These are phyloP conservation scores for Saitozyma podzolica DNA, from an alignment of 768 basidiomycete species.

Conservation along the genomic window DNA sequence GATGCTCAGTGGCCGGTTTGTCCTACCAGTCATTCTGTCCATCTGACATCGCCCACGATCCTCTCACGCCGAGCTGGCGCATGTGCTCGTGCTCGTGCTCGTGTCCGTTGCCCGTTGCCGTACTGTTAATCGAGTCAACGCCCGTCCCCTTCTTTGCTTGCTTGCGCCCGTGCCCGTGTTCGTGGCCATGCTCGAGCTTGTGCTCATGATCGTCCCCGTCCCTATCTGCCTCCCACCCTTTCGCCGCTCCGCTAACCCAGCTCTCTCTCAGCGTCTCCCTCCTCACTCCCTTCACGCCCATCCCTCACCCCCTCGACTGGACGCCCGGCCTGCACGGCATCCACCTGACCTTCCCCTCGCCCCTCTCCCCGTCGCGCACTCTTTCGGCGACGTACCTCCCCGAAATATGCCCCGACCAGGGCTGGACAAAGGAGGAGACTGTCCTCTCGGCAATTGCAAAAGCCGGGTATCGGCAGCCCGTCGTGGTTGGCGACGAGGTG, in stretches of 20 bases:
- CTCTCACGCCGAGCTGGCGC: neutral
- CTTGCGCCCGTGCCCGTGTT: neutral
- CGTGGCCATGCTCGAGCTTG: too few relatives aligned
- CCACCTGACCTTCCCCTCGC: slow-evolving; percentile 70
- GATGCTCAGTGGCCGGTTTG: too few relatives aligned
- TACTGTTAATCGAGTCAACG: too few relatives aligned
- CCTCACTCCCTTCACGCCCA: slow-evolving; percentile 88
- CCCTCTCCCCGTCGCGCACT: slow-evolving; percentile 51
- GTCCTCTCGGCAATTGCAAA: slow-evolving; percentile 89
- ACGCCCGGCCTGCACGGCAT: slow-evolving; percentile 89
- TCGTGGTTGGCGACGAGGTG: slow-evolving; percentile 39
- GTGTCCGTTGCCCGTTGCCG: neutral
- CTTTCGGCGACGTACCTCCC: slow-evolving; percentile 91
- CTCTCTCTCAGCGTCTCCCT: slow-evolving; percentile 70
- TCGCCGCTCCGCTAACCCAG: neutral
- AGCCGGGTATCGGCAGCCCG: slow-evolving; percentile 64
- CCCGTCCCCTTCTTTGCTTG: neutral
- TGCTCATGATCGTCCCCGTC: too few relatives aligned
- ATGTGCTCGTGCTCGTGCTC: too few relatives aligned
- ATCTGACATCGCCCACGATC: neutral
- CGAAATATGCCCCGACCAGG: slow-evolving; percentile 86
- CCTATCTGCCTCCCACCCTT: neutral
- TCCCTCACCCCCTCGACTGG: slow-evolving; percentile 85
- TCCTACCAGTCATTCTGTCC: neutral
- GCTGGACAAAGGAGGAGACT: slow-evolving; percentile 88